These are phyloP conservation scores for Oryza meyeriana DNA, from an alignment of 176 grass and related monocot species.

Conservation along the genomic window DNA sequence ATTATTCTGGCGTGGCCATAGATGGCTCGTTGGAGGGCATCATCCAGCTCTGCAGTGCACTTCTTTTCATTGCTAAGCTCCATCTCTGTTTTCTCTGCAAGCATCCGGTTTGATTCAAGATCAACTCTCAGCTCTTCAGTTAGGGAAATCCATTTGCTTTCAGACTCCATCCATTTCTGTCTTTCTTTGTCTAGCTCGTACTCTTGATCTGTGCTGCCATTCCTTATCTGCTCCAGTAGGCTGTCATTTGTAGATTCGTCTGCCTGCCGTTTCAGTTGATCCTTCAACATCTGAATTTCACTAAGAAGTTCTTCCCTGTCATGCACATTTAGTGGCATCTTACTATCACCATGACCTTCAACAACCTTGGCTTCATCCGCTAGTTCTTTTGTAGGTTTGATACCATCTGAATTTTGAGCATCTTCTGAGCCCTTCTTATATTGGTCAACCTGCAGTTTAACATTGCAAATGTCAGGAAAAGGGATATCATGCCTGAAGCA, in stretches of 20 bases:
- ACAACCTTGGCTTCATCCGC: conserved; percentile 7
- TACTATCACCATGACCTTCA: conserved; percentile 27
- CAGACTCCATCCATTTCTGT: conserved; percentile 85
- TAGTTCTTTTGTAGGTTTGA: conserved; percentile 18
- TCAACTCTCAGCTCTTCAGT: conserved; percentile 84
- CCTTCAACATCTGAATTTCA: conserved; percentile 55
- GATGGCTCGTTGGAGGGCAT: conserved; percentile 73
- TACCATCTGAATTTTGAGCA: conserved; percentile 31
- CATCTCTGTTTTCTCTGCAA: conserved; percentile 76
- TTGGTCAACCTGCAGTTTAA: conserved; percentile 60
- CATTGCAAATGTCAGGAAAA: conserved; percentile 23
- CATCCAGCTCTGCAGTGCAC: conserved; percentile 85
- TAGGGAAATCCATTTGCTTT: conserved; percentile 95
- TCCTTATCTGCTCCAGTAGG: conserved; percentile 84
- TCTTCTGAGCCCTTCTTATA: conserved; percentile 41
- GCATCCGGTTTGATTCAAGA: conserved; percentile 71
- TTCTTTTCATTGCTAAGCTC: conserved; percentile 80
- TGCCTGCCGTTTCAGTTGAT: conserved; percentile 42
- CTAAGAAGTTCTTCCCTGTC: conserved; percentile 46
- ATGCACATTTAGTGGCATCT: conserved; percentile 5
- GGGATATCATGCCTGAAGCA: conserved; percentile 4
- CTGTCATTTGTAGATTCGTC: conserved; percentile 33
- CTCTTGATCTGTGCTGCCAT: conserved; percentile 40
- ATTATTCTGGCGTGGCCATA: conserved; percentile 80
- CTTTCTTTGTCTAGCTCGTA: conserved; percentile 82